Conservation (phyloP, 2,329 filamentous ascomycete species). For the Penicillium oxalicum region DNA sequence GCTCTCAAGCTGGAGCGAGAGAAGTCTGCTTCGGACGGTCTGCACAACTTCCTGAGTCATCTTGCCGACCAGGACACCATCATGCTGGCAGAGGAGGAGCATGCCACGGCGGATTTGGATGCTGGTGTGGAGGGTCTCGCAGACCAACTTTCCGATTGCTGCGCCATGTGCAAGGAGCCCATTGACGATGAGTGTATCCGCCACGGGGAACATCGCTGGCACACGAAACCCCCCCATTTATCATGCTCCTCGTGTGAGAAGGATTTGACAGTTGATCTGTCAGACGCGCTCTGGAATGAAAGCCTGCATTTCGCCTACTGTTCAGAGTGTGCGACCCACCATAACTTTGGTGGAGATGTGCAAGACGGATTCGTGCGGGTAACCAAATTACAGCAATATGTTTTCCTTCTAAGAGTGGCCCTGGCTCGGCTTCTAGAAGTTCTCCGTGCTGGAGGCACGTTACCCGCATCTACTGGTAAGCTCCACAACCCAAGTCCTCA, state of each 20-base stretch:
- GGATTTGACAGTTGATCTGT: slow-evolving; percentile 62
- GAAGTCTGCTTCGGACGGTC: slow-evolving; percentile 63
- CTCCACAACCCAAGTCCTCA: slow-evolving; percentile 6
- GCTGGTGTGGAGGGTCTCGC: slow-evolving; percentile 61
- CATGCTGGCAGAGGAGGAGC: slow-evolving; percentile 58
- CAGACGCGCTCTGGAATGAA: slow-evolving; percentile 66
- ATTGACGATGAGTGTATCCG: slow-evolving; percentile 92
- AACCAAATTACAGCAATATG: slow-evolving; percentile 86
- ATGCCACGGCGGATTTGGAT: slow-evolving; percentile 57
- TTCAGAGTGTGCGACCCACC: slow-evolving; percentile 52
- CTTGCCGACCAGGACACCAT: slow-evolving; percentile 75
- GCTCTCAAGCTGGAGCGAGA: slow-evolving; percentile 87
- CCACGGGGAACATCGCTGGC: slow-evolving; percentile 71
- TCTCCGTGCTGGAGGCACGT: slow-evolving; percentile 71
- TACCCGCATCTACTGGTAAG: slow-evolving; percentile 64
- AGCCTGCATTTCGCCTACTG: slow-evolving; percentile 67
- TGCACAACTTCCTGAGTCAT: slow-evolving; percentile 77
- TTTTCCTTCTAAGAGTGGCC: slow-evolving; percentile 86
- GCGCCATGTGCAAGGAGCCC: slow-evolving; percentile 70
- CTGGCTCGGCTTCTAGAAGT: slow-evolving; percentile 84
- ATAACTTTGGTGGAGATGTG: slow-evolving; percentile 50
- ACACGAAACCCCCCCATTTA: slow-evolving; percentile 65
- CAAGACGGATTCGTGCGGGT: slow-evolving; percentile 64
- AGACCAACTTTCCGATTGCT: slow-evolving; percentile 77
- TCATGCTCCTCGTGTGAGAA: slow-evolving; percentile 63